Evolutionary conservation across 495 filamentous ascomycete species (phyloP).

Genomic region (Gamarada debralockiae): DNA sequence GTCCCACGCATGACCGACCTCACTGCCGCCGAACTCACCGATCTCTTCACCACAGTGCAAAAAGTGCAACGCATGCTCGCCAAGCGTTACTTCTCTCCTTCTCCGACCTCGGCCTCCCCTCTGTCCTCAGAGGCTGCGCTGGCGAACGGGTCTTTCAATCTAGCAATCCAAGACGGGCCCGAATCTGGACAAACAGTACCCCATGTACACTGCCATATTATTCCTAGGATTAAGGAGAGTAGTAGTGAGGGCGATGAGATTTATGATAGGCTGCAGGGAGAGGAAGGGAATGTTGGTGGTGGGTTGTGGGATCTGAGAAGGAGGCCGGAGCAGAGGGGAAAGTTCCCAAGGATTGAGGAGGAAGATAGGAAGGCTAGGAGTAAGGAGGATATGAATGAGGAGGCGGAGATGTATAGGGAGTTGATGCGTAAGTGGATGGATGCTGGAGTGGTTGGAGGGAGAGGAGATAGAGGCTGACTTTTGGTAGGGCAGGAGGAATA

Average conservation of each 20-base stretch:
- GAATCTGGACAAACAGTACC: constrained; percentile 86
- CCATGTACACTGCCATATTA: constrained; percentile 92
- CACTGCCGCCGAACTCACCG: constrained; percentile 65
- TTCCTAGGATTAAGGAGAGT: constrained; percentile 58
- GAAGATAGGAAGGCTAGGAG: constrained; percentile 62
- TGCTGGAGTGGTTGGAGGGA: not conserved
- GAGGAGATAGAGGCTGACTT: not conserved
- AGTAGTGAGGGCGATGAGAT: constrained; percentile 55
- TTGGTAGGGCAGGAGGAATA: not conserved
- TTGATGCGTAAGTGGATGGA: constrained; percentile 14
- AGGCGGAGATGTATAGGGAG: constrained; percentile 62
- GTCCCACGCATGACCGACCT: constrained; percentile 76
- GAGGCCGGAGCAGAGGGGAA: constrained; percentile 36
- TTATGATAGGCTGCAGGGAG: constrained; percentile 77
- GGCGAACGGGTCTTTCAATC: constrained; percentile 66
- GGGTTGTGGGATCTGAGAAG: constrained; percentile 42
- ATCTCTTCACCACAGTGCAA: constrained; percentile 83
- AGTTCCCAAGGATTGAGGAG: constrained; percentile 58
- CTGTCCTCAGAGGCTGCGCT: constrained; percentile 1
- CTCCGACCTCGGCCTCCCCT: constrained; percentile 3
- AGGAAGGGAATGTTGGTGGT: constrained; percentile 78
- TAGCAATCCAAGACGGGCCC: constrained; percentile 86
- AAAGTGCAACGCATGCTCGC: constrained; percentile 75
- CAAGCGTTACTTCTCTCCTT: constrained; percentile 62
- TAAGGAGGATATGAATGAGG: constrained; percentile 72